A percentile compares a stretch with the other conserved stretches of the same genome.
These are phyloP conservation scores for Mycena metata DNA, from an alignment of 768 basidiomycete genomes.

Conservation along the genomic window DNA sequence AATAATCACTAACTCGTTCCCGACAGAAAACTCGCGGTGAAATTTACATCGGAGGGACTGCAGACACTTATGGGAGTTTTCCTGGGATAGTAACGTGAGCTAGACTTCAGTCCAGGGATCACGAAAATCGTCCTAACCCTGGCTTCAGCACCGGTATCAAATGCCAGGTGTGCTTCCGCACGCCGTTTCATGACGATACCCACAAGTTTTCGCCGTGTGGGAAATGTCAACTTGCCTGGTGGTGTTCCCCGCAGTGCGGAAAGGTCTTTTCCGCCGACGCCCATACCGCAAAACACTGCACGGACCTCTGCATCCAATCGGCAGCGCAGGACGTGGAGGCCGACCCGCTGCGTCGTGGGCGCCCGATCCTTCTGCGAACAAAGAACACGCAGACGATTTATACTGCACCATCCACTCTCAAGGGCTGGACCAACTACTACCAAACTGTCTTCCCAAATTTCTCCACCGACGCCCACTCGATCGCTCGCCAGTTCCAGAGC, in stretches of 20 bases:
- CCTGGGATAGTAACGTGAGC: slow-evolving; percentile 10
- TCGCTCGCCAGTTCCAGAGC: not conserved
- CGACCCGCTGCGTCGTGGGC: not conserved
- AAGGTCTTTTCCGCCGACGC: not conserved
- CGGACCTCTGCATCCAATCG: not conserved
- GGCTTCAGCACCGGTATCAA: slow-evolving; percentile 7
- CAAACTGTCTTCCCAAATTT: not conserved
- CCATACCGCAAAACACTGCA: slow-evolving; percentile 6
- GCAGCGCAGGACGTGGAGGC: slow-evolving; percentile 2
- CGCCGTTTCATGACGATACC: slow-evolving; percentile 19
- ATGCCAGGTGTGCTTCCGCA: slow-evolving; percentile 32
- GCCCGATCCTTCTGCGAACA: not conserved
- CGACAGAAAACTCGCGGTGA: slow-evolving; percentile 2
- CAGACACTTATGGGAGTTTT: not conserved
- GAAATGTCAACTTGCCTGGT: slow-evolving; percentile 30
- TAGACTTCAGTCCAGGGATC: not conserved
- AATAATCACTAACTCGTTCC: not conserved
- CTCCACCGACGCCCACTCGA: not conserved
- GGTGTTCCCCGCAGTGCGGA: slow-evolving; percentile 22
- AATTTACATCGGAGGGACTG: not conserved
- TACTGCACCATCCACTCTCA: slow-evolving; percentile 13
- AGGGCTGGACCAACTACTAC: slow-evolving; percentile 26
- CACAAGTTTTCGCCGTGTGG: not conserved
- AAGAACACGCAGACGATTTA: not conserved
- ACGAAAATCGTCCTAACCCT: not conserved